These are phyloP conservation scores for Phyllachora maydis DNA, from an alignment of 2,329 filamentous ascomycete species.

Conservation along the genomic window DNA sequence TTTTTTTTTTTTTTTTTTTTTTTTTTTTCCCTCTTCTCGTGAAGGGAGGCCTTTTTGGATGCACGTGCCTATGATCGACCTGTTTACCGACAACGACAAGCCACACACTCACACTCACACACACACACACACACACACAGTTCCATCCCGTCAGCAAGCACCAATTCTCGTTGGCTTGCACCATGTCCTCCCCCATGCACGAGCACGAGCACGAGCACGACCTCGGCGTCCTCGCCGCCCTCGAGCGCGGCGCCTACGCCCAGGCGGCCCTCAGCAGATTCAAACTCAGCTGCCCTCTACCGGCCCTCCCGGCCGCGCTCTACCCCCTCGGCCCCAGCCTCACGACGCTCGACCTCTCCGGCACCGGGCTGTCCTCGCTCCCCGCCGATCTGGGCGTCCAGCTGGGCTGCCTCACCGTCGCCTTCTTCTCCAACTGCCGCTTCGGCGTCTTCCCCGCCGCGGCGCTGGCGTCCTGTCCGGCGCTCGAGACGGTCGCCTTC, in stretches of 20 bases:
- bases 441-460: constrained; percentile 20
- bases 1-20: too few species aligned
- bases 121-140: too few species aligned
- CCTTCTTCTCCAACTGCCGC: constrained; percentile 23
- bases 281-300: constrained; percentile 14
- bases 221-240: constrained; percentile 12
- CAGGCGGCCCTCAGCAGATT: constrained; percentile 10
- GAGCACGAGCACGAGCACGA: constrained; percentile 2
- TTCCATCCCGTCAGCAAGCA: too few species aligned
- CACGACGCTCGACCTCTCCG: constrained; percentile 25
- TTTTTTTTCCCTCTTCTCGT: too few species aligned
- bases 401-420: constrained; percentile 20
- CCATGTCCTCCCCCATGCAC: background rate
- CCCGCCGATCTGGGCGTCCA: constrained; percentile 15
- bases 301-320: constrained; percentile 17
- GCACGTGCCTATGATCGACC: too few species aligned
- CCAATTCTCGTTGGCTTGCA: background rate
- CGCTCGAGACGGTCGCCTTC: constrained; percentile 27
- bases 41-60: too few species aligned
- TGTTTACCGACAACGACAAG: background rate
- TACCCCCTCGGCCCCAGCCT: constrained; percentile 18
- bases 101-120: background rate
- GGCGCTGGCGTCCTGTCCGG: constrained; percentile 18
- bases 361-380: constrained; percentile 17
- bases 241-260: constrained; percentile 12